These are phyloP conservation scores for Ormosia emarginata DNA, from an alignment of 306 rosid genomes.

Conservation along the genomic window DNA sequence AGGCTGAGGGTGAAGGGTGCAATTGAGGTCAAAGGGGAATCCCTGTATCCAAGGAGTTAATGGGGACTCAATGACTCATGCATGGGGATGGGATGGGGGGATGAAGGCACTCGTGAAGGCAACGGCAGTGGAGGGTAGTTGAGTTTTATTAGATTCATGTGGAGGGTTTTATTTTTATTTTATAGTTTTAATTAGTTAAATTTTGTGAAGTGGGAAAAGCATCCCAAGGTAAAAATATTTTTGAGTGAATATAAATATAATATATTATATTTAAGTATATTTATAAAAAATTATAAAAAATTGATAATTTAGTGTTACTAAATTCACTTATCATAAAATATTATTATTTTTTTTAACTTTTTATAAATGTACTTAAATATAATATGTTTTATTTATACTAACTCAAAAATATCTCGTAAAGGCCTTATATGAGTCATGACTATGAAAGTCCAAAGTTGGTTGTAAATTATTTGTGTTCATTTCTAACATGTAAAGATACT, in stretches of 20 bases:
- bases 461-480: no score
- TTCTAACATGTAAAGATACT: no score
- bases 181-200: not conserved
- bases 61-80: conserved; percentile 22
- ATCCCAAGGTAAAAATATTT: not conserved
- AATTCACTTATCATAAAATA: no score
- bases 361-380: no score
- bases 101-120: conserved; percentile 76
- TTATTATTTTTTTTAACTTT: no score
- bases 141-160: conserved; percentile 56
- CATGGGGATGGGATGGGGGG: conserved; percentile 13
- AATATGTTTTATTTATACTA: no score
- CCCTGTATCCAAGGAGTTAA: conserved; percentile 38
- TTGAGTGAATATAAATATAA: no score
- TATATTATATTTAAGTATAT: no score
- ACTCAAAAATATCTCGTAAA: no score
- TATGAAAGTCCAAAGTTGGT: no score
- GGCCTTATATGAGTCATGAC: not conserved
- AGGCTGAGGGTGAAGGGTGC: not conserved
- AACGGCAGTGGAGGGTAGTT: conserved; percentile 57
- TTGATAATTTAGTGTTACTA: no score
- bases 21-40: conserved; percentile 48
- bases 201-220: not conserved
- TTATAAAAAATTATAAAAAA: no score
- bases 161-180: conserved; percentile 1